Conservation (phyloP, 1,284 basidiomycete species). For the Austroboletus rostrupii region DNA sequence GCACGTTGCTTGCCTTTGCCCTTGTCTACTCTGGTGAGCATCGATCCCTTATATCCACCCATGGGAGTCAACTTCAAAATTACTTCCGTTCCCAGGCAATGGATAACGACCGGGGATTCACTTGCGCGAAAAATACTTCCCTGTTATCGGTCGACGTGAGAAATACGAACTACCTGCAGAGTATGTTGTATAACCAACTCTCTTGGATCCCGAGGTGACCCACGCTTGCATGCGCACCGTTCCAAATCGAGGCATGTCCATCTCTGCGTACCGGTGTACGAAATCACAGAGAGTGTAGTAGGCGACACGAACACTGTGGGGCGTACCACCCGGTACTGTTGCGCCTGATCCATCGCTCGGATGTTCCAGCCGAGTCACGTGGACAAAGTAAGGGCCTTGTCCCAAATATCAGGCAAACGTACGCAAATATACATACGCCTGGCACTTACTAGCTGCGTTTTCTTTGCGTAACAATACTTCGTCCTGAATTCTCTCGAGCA, state of each 20-base stretch:
- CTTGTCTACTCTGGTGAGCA: slow-evolving; percentile 4
- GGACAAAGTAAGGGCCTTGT: slow-evolving; percentile 32
- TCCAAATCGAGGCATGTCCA: slow-evolving; percentile 22
- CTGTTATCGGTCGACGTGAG: slow-evolving; percentile 12
- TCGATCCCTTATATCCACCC: slow-evolving; percentile 20
- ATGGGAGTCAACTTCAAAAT: slow-evolving; percentile 21
- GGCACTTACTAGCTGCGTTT: slow-evolving; percentile 22
- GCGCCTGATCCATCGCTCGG: slow-evolving; percentile 8
- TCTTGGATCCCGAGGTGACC: slow-evolving; percentile 32
- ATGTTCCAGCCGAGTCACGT: slow-evolving; percentile 15
- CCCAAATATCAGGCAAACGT: slow-evolving; percentile 1
- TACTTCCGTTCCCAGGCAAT: slow-evolving; percentile 26
- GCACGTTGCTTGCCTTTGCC: slow-evolving; percentile 15
- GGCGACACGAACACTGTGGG: slow-evolving; percentile 25
- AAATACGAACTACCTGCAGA: background rate
- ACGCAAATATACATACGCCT: background rate
- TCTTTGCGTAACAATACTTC: slow-evolving; percentile 29
- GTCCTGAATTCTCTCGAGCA: slow-evolving; percentile 33
- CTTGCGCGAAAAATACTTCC: slow-evolving; percentile 24
- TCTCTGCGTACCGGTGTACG: slow-evolving; percentile 19
- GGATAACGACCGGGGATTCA: slow-evolving; percentile 16
- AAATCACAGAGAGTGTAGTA: slow-evolving; percentile 24
- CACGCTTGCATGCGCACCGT: slow-evolving; percentile 32
- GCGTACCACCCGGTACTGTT: slow-evolving; percentile 24
- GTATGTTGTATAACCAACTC: slow-evolving; percentile 21